Percentiles rank a stretch among this genome's conserved stretches.
Evolutionary conservation across 2,329 filamentous ascomycete genomes (phyloP).

Genomic region (Phyllachora maydis): DNA sequence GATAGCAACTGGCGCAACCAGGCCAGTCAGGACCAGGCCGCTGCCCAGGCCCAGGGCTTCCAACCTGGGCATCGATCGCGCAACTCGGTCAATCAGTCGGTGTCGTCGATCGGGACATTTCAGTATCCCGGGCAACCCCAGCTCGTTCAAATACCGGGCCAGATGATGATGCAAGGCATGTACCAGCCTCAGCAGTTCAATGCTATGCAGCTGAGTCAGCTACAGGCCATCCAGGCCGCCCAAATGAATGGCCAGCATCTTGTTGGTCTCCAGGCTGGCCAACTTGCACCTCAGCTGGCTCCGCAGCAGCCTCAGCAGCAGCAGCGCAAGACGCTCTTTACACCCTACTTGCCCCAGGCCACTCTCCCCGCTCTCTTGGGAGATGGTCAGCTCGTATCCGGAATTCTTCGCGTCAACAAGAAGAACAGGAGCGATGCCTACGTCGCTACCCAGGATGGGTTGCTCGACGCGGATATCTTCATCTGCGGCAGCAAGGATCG

Average conservation of each 20-base stretch:
- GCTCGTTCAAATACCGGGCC: conserved; percentile 66
- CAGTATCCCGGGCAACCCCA: conserved; percentile 79
- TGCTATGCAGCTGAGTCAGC: conserved; percentile 69
- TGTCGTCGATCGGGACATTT: conserved; percentile 68
- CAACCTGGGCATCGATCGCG: conserved; percentile 82
- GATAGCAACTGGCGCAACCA: conserved; percentile 95
- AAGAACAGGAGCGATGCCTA: conserved; percentile 99
- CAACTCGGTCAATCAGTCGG: conserved; percentile 67
- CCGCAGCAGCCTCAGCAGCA: conserved; percentile 62
- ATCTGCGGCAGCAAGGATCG: conserved; percentile 98
- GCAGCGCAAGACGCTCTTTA: conserved; percentile 95
- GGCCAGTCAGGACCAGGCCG: conserved; percentile 35
- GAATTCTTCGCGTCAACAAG: conserved; percentile 96
- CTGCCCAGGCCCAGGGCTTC: conserved; percentile 46
- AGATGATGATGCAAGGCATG: conserved; percentile 73
- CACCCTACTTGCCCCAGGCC: conserved; percentile 88
- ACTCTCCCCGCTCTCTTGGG: conserved; percentile 76
- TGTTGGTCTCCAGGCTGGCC: conserved; percentile 45
- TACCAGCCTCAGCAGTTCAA: conserved; percentile 74
- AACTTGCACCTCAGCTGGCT: conserved; percentile 48
- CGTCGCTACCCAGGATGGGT: conserved; percentile 72
- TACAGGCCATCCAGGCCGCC: conserved; percentile 80
- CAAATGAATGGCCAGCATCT: conserved; percentile 63
- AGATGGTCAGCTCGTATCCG: conserved; percentile 86
- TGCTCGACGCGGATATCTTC: conserved; percentile 93